phyloP scores from a whole-genome alignment of 192 early-diverging fungal species.

The Coemansia sp. region DNA sequence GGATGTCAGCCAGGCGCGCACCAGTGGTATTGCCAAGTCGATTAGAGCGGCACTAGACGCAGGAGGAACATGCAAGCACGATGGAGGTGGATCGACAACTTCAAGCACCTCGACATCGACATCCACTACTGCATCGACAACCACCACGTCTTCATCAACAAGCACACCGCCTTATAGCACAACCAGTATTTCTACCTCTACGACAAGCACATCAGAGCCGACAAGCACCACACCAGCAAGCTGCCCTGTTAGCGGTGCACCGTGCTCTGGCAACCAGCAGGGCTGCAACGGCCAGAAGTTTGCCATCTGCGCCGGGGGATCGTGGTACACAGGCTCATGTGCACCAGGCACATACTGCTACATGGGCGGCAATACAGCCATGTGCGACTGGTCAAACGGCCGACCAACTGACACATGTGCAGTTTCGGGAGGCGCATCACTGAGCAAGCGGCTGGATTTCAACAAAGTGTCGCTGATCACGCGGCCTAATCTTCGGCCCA shows the following conservation, averaged over 20 bases:
- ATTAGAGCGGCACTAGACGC: conserved; percentile 32
- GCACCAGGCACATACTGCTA: conserved; percentile 51
- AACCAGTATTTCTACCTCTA: conserved; percentile 7
- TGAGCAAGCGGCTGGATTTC: conserved; percentile 34
- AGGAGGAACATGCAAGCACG: conserved; percentile 19
- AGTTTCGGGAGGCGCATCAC: conserved; percentile 23
- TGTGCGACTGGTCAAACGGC: conserved; percentile 48
- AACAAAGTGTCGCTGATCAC: conserved; percentile 28
- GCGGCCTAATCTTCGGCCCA: conserved; percentile 30
- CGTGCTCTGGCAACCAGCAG: conserved; percentile 43
- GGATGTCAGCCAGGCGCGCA: conserved; percentile 52
- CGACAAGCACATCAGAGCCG: conserved; percentile 6
- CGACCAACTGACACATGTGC: conserved; percentile 42
- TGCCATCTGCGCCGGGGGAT: conserved; percentile 52
- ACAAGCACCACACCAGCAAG: conserved; percentile 22
- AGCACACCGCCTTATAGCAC: conserved; percentile 16
- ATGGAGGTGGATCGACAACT: background rate
- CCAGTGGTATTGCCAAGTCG: conserved; percentile 36
- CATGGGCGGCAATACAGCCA: conserved; percentile 25
- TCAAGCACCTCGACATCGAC: background rate
- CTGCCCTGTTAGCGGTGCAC: conserved; percentile 48
- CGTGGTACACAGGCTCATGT: conserved; percentile 50
- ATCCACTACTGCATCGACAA: background rate
- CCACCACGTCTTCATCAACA: background rate
- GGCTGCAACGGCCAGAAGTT: conserved; percentile 47